phyloP scores from a whole-genome alignment of 2,329 filamentous ascomycete genomes.

The Colletotrichum eleusines region DNA sequence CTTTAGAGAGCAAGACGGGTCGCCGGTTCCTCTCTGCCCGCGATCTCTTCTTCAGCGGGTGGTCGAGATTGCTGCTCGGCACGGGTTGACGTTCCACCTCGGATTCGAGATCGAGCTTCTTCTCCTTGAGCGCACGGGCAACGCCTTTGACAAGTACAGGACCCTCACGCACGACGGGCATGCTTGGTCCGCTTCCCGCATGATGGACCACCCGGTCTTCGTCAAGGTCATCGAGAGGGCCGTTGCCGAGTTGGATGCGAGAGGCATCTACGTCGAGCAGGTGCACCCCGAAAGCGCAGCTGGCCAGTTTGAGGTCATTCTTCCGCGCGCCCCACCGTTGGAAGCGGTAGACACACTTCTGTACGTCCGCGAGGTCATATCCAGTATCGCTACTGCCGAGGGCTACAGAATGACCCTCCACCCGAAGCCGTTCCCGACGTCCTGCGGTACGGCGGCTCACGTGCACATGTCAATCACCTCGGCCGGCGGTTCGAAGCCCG shows the following conservation, averaged over 20 bases:
- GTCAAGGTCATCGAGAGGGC: slow-evolving; percentile 75
- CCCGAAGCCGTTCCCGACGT: slow-evolving; percentile 72
- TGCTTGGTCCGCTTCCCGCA: slow-evolving; percentile 76
- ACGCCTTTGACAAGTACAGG: slow-evolving; percentile 50
- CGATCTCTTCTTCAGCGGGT: slow-evolving; percentile 70
- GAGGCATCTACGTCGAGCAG: slow-evolving; percentile 76
- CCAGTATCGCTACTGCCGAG: slow-evolving; percentile 70
- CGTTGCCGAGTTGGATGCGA: slow-evolving; percentile 66
- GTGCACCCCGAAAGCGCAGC: slow-evolving; percentile 80
- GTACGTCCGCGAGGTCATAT: slow-evolving; percentile 77
- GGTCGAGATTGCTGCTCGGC: slow-evolving; percentile 62
- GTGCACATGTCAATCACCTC: slow-evolving; percentile 76
- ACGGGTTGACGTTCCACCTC: slow-evolving; percentile 70
- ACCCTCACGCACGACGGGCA: slow-evolving; percentile 71
- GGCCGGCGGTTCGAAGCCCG: slow-evolving; percentile 51
- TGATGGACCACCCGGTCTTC: slow-evolving; percentile 69
- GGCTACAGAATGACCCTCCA: slow-evolving; percentile 78
- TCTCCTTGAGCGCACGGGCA: slow-evolving; percentile 67
- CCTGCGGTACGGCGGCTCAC: slow-evolving; percentile 75
- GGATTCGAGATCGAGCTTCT: slow-evolving; percentile 89
- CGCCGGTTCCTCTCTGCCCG: slow-evolving; percentile 69
- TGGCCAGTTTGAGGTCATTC: slow-evolving; percentile 83
- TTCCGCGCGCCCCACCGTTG: slow-evolving; percentile 72
- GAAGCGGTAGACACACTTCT: slow-evolving; percentile 79
- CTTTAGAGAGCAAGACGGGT: slow-evolving; percentile 70